Percentiles rank a stretch among this genome's conserved stretches.
Conservation (phyloP, 1,284 basidiomycete species). For the Rhodotorula sp. region DNA sequence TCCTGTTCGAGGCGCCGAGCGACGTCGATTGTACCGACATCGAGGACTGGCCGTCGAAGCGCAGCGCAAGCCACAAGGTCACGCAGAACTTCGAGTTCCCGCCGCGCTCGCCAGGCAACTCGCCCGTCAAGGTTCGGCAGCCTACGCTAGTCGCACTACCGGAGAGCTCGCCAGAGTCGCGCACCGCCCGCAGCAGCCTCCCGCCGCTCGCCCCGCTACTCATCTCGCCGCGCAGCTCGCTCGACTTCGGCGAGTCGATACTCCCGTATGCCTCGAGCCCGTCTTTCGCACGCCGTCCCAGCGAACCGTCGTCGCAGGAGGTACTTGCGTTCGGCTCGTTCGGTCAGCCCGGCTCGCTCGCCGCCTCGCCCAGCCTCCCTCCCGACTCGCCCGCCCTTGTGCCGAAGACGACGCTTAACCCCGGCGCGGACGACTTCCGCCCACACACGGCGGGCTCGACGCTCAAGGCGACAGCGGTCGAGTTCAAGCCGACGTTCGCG, state of each 20-base stretch:
- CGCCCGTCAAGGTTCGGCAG: background rate
- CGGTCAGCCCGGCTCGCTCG: slow-evolving; percentile 11
- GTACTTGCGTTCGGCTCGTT: slow-evolving; percentile 1
- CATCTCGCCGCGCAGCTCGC: background rate
- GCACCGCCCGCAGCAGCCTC: background rate
- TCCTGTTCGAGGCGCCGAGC: slow-evolving; percentile 15
- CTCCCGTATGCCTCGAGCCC: background rate
- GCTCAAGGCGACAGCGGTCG: background rate
- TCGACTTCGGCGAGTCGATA: background rate
- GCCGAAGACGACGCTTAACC: background rate
- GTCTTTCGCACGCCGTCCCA: background rate
- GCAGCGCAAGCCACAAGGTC: slow-evolving; percentile 2
- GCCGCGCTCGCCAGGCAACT: background rate
- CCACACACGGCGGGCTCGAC: background rate
- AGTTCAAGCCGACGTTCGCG: background rate
- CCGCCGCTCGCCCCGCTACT: too few relatives aligned
- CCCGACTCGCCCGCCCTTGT: background rate
- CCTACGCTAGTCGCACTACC: background rate
- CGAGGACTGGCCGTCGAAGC: background rate
- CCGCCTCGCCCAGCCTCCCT: background rate
- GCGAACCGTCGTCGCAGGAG: background rate
- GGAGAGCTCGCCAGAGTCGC: slow-evolving; percentile 6
- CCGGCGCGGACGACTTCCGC: slow-evolving; percentile 1
- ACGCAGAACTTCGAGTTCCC: slow-evolving; percentile 27
- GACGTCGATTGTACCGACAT: slow-evolving; percentile 7